These are phyloP conservation scores for Crassisporium funariophilum DNA, from an alignment of 768 basidiomycete species.

Conservation along the genomic window DNA sequence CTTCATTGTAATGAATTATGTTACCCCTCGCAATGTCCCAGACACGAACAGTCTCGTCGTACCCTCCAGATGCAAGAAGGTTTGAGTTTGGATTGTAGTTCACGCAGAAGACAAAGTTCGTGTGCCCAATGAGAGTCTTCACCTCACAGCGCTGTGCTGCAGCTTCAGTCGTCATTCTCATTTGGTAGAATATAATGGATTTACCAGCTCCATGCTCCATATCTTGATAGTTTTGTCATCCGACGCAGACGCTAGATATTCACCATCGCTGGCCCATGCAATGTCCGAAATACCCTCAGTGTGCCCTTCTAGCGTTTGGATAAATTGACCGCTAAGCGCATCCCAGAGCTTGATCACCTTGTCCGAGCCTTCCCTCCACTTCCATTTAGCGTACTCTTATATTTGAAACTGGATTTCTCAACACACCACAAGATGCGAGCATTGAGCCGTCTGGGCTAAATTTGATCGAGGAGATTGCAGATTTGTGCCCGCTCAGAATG, in stretches of 20 bases:
- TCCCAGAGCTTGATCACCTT: constrained; percentile 84
- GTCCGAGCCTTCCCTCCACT: constrained; percentile 73
- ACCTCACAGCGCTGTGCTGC: constrained; percentile 53
- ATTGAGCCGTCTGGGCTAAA: constrained; percentile 85
- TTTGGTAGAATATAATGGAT: constrained; percentile 4
- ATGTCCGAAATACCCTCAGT: constrained; percentile 86
- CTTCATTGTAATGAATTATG: too few relatives aligned
- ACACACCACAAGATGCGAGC: constrained; percentile 84
- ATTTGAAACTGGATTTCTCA: constrained; percentile 6
- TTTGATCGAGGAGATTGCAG: constrained; percentile 81
- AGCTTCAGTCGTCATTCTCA: constrained; percentile 13
- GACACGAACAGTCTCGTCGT: constrained; percentile 94
- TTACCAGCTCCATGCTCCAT: constrained; percentile 76
- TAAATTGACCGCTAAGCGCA: constrained; percentile 66
- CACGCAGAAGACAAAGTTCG: constrained; percentile 92
- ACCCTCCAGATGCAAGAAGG: constrained; percentile 89
- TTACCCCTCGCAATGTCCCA: constrained; percentile 95
- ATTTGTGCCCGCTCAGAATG: constrained; percentile 80
- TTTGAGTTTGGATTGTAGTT: constrained; percentile 91
- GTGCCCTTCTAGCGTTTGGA: constrained; percentile 75
- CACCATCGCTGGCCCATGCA: constrained; percentile 83
- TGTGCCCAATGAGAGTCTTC: constrained; percentile 80
- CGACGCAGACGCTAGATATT: constrained; percentile 87
- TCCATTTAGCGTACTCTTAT: constrained; percentile 20
- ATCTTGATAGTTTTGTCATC: constrained; percentile 90